Base-by-base conservation (phyloP, 2,329 filamentous ascomycete species). In the Fusarium haematococcum region DNA sequence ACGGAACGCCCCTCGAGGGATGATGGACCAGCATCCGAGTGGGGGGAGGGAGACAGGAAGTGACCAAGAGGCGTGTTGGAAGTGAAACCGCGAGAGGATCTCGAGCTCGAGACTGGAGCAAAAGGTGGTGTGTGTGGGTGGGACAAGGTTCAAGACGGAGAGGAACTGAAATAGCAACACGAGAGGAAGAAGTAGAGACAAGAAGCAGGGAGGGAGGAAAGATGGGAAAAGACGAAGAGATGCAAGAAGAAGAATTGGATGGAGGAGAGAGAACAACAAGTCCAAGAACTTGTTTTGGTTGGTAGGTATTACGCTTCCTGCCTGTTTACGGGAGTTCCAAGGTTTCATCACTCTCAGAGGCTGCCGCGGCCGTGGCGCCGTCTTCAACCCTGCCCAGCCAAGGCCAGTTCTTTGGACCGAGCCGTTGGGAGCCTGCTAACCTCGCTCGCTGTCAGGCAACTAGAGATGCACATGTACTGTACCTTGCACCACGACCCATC, bases 1-100 rank as follows among this genome's bases (percentile, higher is more conserved):
- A 67, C 63, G 54, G 39, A 58, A 71, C 65, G 56, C 72, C 72
- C 69, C 69, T 75, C 61, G 66, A 75, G 73, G 72, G 69, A 75
- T 66, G 63, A 33, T 66, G 56, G 30, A 61, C 41, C 56, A 66
- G 73, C 69, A 70, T 68, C 37, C 73, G 60, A 39, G 73, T 70
- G 69, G 72, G 65, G 68, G 69, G 66, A 73, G 70, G 69, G 67
- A 71, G 69, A 63, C 43, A 63, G 67, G 59, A 32, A 25, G 35
- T 32, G 48, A 52, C 48, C 48, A 57, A 65, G 68, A 65, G 56
- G 59, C 60, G 32, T 56, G 35, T 33, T 43, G 52, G 45, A 62
- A 63, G 72, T 73, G 73, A 73, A 75, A 75, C 72, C 63, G 45
- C 50, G 33, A 75, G 67, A 75, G 63, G 57, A 62, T 61, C 54